Evolutionary conservation across 83 land plant species (phyloP).

Genomic region (Picea engelmannii): DNA sequence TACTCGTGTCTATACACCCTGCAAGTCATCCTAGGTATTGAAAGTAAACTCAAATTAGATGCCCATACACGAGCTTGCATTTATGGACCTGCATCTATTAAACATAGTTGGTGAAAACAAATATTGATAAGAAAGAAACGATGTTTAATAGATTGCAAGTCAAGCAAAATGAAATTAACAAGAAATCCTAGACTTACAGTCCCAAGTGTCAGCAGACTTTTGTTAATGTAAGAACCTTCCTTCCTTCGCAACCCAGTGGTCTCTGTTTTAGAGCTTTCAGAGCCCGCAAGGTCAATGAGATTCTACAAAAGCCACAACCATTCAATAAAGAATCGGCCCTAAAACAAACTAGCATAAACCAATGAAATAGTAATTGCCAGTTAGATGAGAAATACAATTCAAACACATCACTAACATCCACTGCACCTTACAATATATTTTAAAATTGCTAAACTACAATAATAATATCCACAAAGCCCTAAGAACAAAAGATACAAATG

Average conservation of each 20-base stretch:
- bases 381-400: background rate
- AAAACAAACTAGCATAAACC: background rate
- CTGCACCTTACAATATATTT: background rate
- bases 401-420: background rate
- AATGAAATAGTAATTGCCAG: background rate
- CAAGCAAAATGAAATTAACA: constrained; percentile 1
- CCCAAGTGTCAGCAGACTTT: constrained; percentile 57
- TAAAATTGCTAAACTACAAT: background rate
- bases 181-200: constrained; percentile 32
- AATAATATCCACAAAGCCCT: background rate
- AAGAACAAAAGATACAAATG: background rate
- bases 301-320: constrained; percentile 35
- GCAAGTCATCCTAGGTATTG: background rate
- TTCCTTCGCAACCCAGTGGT: constrained; percentile 53
- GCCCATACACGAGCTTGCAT: background rate
- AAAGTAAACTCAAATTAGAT: background rate
- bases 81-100: background rate
- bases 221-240: constrained; percentile 59
- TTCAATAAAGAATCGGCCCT: constrained; percentile 1
- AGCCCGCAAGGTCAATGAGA: constrained; percentile 58
- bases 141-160: background rate
- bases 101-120: background rate
- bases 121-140: background rate
- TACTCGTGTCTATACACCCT: background rate
- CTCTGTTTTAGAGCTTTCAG: constrained; percentile 60